Conservation (phyloP, 108 stramenopile species). For the Craspedostauros australis region DNA sequence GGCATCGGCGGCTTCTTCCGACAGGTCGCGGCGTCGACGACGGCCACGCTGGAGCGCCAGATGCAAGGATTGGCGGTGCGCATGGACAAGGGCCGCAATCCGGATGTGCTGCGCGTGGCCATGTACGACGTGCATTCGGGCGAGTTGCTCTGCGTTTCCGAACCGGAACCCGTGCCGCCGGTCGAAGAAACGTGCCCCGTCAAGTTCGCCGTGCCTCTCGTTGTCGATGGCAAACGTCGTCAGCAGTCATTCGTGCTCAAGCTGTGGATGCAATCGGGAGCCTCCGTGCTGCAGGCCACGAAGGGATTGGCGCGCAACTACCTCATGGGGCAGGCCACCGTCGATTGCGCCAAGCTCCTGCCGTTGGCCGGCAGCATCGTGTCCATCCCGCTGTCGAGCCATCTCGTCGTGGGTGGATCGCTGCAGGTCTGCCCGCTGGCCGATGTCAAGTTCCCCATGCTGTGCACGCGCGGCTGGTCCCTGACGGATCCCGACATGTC, state of each 20-base stretch:
- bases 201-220: slow-evolving; percentile 57
- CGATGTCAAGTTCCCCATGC: slow-evolving; percentile 50
- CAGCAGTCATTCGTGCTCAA: slow-evolving; percentile 18
- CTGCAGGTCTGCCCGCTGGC: slow-evolving; percentile 23
- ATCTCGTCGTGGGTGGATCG: slow-evolving; percentile 26
- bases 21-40: slow-evolving; percentile 55
- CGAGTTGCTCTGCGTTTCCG: slow-evolving; percentile 28
- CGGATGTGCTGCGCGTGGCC: slow-evolving; percentile 51
- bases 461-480: slow-evolving; percentile 58
- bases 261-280: slow-evolving; percentile 46
- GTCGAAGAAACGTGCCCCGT: slow-evolving; percentile 28
- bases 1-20: slow-evolving; percentile 38
- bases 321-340: slow-evolving; percentile 21
- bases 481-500: slow-evolving; percentile 62
- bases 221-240: slow-evolving; percentile 32
- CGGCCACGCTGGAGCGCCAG: slow-evolving; percentile 43
- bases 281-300: slow-evolving; percentile 16
- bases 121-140: slow-evolving; percentile 38
- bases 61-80: slow-evolving; percentile 63
- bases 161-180: slow-evolving; percentile 13
- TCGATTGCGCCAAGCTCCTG: slow-evolving; percentile 5
- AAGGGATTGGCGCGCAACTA: slow-evolving; percentile 23
- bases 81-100: slow-evolving; percentile 67
- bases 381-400: slow-evolving; percentile 9
- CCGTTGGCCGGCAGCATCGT: slow-evolving; percentile 9